Conservation (phyloP, 352 stramenopile genomes). For the Phytophthora kernoviae region DNA sequence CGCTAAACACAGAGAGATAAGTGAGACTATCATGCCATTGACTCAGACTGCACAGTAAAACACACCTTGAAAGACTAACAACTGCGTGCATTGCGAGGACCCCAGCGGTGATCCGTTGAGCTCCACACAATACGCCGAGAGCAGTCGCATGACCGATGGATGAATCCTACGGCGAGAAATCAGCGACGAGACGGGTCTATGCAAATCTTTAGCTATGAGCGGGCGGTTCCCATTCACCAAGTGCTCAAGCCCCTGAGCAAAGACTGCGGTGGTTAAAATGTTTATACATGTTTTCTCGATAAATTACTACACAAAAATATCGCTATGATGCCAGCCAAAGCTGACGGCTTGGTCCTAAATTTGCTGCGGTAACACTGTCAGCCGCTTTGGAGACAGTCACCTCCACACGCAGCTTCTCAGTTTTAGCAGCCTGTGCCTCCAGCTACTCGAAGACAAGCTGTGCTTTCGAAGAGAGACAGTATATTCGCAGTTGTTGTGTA, state of each 20-base stretch:
- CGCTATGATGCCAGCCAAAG: background rate
- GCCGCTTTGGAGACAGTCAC: too few relatives aligned
- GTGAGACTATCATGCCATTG: background rate
- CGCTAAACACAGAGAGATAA: slow-evolving; percentile 20
- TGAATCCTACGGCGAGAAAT: background rate
- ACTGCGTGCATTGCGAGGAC: slow-evolving; percentile 28
- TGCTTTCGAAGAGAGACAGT: slow-evolving; percentile 55
- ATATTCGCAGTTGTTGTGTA: slow-evolving; percentile 51
- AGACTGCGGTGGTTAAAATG: background rate
- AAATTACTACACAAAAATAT: background rate
- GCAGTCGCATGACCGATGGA: slow-evolving; percentile 4
- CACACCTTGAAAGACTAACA: slow-evolving; percentile 35
- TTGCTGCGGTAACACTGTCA: background rate
- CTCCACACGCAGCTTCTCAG: background rate
- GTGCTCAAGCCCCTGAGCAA: too few relatives aligned
- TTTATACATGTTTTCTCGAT: background rate
- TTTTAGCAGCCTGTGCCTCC: slow-evolving; percentile 58
- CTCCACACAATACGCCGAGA: slow-evolving; percentile 33
- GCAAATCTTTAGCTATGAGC: background rate
- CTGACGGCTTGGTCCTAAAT: background rate
- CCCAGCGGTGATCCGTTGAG: slow-evolving; percentile 26
- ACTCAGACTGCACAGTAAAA: background rate
- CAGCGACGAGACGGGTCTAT: background rate
- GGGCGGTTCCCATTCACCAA: too few relatives aligned
- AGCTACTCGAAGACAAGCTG: slow-evolving; percentile 65